These are phyloP conservation scores for Auriscalpium microsporum DNA, from an alignment of 768 basidiomycete genomes.

Conservation along the genomic window DNA sequence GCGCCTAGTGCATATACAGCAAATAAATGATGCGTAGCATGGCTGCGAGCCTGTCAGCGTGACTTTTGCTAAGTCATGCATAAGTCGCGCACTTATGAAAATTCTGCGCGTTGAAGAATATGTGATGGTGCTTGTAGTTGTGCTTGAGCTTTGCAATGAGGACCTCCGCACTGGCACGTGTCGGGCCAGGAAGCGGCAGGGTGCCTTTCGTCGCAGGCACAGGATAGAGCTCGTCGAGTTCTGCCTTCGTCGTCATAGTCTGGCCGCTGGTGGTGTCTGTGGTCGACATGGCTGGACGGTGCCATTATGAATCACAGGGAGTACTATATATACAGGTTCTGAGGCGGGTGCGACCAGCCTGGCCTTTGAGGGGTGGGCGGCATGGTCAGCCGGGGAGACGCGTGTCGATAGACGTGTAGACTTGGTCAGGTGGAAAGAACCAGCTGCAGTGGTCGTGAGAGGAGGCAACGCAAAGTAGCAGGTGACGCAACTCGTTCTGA, in stretches of 20 bases:
- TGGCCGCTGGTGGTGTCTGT: too few species aligned
- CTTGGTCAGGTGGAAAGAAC: too few species aligned
- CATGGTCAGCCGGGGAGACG: too few species aligned
- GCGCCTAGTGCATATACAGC: conserved; percentile 58
- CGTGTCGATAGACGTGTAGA: too few species aligned
- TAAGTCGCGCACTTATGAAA: conserved; percentile 22
- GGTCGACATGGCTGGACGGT: too few species aligned
- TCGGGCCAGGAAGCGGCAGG: not conserved
- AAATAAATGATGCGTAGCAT: conserved; percentile 47
- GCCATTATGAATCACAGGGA: too few species aligned
- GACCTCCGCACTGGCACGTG: not conserved
- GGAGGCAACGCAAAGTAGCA: too few species aligned
- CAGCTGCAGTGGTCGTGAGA: too few species aligned
- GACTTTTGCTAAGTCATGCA: not conserved
- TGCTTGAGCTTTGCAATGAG: conserved; percentile 27
- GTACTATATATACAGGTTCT: too few species aligned
- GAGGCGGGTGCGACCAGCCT: too few species aligned
- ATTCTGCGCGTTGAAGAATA: conserved; percentile 38
- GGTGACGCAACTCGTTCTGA: too few species aligned
- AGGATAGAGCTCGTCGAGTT: not conserved
- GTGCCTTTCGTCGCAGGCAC: not conserved
- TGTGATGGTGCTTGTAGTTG: conserved; percentile 44
- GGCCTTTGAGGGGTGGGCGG: too few species aligned
- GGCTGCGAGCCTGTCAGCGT: conserved; percentile 25
- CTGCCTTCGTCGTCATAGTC: not conserved